These are phyloP conservation scores for Phytophthora lateralis DNA, from an alignment of 352 stramenopile species.

Conservation along the genomic window DNA sequence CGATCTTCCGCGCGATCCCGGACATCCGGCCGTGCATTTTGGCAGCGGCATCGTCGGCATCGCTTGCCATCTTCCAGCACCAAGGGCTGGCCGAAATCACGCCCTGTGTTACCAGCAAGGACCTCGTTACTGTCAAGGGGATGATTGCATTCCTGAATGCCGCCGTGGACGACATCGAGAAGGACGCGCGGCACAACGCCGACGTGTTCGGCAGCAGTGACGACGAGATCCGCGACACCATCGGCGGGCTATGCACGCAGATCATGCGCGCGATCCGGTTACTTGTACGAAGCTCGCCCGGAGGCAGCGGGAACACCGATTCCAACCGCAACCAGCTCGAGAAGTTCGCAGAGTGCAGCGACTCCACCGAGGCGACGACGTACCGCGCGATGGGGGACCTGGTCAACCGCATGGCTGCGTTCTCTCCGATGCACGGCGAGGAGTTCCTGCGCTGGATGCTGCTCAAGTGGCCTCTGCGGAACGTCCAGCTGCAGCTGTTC, in stretches of 20 bases:
- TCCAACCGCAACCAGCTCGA: constrained; percentile 67
- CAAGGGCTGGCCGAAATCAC: constrained; percentile 39
- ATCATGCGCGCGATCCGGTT: constrained; percentile 58
- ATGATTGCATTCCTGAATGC: constrained; percentile 57
- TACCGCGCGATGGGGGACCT: constrained; percentile 65
- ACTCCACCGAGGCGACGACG: constrained; percentile 68
- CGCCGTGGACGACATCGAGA: constrained; percentile 50
- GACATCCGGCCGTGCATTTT: constrained; percentile 43
- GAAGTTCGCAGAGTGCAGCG: constrained; percentile 65
- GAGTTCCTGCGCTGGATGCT: constrained; percentile 72
- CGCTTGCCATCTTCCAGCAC: constrained; percentile 74
- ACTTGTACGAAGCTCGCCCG: constrained; percentile 61
- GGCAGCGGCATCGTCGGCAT: constrained; percentile 38
- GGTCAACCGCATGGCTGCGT: constrained; percentile 60
- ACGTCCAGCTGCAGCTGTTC: constrained; percentile 79
- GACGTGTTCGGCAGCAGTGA: constrained; percentile 45
- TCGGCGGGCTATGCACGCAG: constrained; percentile 46
- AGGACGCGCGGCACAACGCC: constrained; percentile 40
- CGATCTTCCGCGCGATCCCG: constrained; percentile 53
- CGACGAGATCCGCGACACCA: constrained; percentile 40
- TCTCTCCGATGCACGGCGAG: constrained; percentile 70
- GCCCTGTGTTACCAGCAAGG: constrained; percentile 10
- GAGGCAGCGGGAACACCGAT: constrained; percentile 39
- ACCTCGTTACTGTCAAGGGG: constrained; percentile 67
- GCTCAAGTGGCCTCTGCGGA: constrained; percentile 72